phyloP scores from a whole-genome alignment of 2,329 filamentous ascomycete species.

The Harringtonia lauricola region DNA sequence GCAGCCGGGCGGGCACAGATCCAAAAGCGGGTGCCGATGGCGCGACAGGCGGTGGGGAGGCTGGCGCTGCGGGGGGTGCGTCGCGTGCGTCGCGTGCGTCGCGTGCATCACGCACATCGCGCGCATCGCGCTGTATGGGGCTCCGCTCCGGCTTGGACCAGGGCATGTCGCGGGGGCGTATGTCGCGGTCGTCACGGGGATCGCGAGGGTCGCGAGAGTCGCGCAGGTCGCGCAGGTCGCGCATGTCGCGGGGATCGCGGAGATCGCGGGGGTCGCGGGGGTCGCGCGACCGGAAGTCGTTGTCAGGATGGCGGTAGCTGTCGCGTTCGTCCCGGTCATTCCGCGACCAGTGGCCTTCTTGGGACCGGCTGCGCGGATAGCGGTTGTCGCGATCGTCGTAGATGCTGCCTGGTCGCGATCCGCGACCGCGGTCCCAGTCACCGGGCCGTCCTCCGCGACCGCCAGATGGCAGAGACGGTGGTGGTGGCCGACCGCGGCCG shows the following conservation, averaged over 20 bases:
- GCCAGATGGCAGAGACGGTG: constrained; percentile 32
- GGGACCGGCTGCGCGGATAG: constrained; percentile 51
- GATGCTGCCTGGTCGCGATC: constrained; percentile 32
- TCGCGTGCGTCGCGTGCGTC: no score
- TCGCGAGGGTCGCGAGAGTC: constrained; percentile 8
- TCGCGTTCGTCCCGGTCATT: constrained; percentile 41
- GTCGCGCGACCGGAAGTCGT: constrained; percentile 26
- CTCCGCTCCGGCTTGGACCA: constrained; percentile 41
- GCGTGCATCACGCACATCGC: no score
- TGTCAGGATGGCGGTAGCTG: constrained; percentile 22
- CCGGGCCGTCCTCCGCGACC: constrained; percentile 30
- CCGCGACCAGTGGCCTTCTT: constrained; percentile 48
- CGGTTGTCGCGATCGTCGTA: constrained; percentile 54
- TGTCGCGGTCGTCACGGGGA: constrained; percentile 25
- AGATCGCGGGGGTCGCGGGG: constrained; percentile 36
- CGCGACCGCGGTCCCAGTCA: constrained; percentile 38
- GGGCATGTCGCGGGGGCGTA: constrained; percentile 33
- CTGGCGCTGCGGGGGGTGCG: constrained; percentile 33
- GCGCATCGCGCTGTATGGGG: constrained; percentile 33
- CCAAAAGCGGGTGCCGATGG: constrained; percentile 49
- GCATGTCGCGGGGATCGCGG: constrained; percentile 22
- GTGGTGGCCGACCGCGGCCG: constrained; percentile 33
- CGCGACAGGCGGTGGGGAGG: constrained; percentile 45
- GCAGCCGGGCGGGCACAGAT: constrained; percentile 37
- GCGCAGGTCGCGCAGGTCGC: constrained; percentile 41